Base-by-base conservation (phyloP, 2,329 filamentous ascomycete species). In the Simplicillium aogashimaense region DNA sequence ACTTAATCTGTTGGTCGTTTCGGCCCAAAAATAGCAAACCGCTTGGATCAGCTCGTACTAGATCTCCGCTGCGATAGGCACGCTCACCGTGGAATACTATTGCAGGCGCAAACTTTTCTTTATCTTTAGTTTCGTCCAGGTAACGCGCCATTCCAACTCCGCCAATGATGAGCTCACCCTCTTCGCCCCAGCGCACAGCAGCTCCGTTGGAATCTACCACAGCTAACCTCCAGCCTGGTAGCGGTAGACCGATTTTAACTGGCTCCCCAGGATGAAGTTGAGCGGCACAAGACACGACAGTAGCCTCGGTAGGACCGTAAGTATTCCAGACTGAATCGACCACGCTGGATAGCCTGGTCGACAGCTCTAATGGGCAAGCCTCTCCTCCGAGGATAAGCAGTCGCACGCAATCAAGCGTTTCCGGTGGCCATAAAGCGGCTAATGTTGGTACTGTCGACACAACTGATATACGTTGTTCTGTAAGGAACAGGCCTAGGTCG, bases 191-290 rank as follows among this genome's bases (percentile, higher is more conserved):
- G 17, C 61, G 58, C 11, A 69, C 53, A n/a, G 65, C 59, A 39
- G 69, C 60, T 2, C 65, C 66, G 40, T 68, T 61, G 9, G 54
- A 50, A 28, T 60, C 67, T 47, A 49, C 47, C 12, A 50, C 48
- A 39, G 48, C 48, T n/a, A 50, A 42, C 30, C 45, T 45, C 48
- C 48, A 50, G 2, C 48, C 48, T 17, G 43, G 45, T 10, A 50
- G 45, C 11, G 48, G 48, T 5, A 50, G 44, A 7, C 48, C 48
- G 37, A 50, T 50, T 20, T 43, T 40, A 5, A 50, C 45, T 31
- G 43, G 36, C 36, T 46, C 38, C 18, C 45, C 47, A 38, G 43
- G 42, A 3, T 33, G 38, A 10, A 50, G 43, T 33, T 43, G 47
- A 31, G 48, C 47, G 36, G 42, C 48, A 35, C 47, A 50, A 3